A percentile compares a stretch with the other conserved stretches of the same genome.
Conservation (phyloP, 495 filamentous ascomycete genomes). For the Hapsidospora chrysogenum region DNA sequence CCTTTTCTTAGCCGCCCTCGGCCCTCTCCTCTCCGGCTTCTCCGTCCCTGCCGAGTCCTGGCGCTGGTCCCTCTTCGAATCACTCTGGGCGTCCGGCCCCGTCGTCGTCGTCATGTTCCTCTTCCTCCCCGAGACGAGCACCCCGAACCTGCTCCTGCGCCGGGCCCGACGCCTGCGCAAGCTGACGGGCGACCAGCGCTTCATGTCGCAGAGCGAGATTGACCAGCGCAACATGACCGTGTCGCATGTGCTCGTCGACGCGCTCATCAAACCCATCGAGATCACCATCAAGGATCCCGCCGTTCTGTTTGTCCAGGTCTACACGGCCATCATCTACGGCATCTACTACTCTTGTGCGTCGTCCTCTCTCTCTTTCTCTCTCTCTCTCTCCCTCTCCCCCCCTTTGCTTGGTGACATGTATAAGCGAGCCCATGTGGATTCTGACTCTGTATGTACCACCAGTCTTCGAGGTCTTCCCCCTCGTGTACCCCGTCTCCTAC, state of each 20-base stretch:
- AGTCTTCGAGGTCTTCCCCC: slow-evolving; percentile 55
- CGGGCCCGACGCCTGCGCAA: slow-evolving; percentile 24
- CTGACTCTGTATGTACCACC: too few relatives aligned
- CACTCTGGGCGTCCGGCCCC: slow-evolving; percentile 32
- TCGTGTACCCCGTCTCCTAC: slow-evolving; percentile 51
- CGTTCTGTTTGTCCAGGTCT: slow-evolving; percentile 44
- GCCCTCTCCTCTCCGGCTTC: slow-evolving; percentile 47
- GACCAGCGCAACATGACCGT: slow-evolving; percentile 31
- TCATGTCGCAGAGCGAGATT: slow-evolving; percentile 35
- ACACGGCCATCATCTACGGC: slow-evolving; percentile 46
- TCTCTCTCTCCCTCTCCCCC: too few relatives aligned
- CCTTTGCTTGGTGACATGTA: too few relatives aligned
- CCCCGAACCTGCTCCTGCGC: slow-evolving; percentile 24
- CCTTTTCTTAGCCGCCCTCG: slow-evolving; percentile 21
- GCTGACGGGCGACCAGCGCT: slow-evolving; percentile 23
- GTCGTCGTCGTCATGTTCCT: slow-evolving; percentile 27
- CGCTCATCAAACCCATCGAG: slow-evolving; percentile 44
- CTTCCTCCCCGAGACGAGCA: slow-evolving; percentile 29
- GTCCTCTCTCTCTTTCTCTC: neutral
- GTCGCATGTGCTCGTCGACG: slow-evolving; percentile 31
- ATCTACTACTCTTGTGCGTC: slow-evolving; percentile 43
- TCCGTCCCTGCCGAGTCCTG: slow-evolving; percentile 39
- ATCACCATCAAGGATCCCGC: slow-evolving; percentile 47
- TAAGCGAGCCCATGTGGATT: too few relatives aligned
- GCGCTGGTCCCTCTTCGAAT: slow-evolving; percentile 40